These are phyloP conservation scores for Canariomyces notabilis DNA, from an alignment of 2,329 filamentous ascomycete species.

Conservation along the genomic window DNA sequence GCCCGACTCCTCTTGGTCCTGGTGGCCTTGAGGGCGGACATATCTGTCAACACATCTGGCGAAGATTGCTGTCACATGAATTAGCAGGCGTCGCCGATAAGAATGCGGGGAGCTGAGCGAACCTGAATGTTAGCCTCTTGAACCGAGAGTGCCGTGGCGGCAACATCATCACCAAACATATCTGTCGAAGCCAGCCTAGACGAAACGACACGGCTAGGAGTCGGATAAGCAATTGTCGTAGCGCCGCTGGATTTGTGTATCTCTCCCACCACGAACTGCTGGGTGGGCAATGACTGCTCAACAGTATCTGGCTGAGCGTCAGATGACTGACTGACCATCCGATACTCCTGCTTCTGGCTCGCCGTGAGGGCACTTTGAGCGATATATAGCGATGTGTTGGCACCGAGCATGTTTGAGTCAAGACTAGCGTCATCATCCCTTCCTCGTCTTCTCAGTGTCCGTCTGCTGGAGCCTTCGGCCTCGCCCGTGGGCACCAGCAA, in stretches of 20 bases:
- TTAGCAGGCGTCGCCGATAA: not conserved
- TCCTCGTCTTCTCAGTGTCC: slow-evolving; percentile 2
- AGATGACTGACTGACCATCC: slow-evolving; percentile 25
- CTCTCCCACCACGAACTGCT: slow-evolving; percentile 4
- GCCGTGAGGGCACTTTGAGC: slow-evolving; percentile 32
- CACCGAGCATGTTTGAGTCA: slow-evolving; percentile 12
- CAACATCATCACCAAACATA: not conserved
- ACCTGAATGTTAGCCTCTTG: slow-evolving; percentile 1
- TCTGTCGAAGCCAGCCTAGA: slow-evolving; percentile 13
- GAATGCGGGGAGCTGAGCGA: not conserved
- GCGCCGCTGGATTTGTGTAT: slow-evolving; percentile 28
- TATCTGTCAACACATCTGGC: slow-evolving; percentile 25
- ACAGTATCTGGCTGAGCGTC: slow-evolving; percentile 15
- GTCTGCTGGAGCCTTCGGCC: not conserved
- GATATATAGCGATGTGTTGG: slow-evolving; percentile 27
- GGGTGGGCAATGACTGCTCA: slow-evolving; percentile 11
- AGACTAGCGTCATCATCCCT: not conserved
- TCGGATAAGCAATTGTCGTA: slow-evolving; percentile 34
- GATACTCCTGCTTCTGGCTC: slow-evolving; percentile 36
- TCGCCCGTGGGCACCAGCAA: slow-evolving; percentile 13
- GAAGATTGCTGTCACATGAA: slow-evolving; percentile 21
- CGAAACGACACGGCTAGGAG: slow-evolving; percentile 30
- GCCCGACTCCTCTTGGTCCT: slow-evolving; percentile 11
- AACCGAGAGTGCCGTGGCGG: not conserved
- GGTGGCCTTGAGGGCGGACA: slow-evolving; percentile 1